Base-by-base conservation (phyloP, 371 early-diverging fungal species). In the Saksenaea vasiformis region DNA sequence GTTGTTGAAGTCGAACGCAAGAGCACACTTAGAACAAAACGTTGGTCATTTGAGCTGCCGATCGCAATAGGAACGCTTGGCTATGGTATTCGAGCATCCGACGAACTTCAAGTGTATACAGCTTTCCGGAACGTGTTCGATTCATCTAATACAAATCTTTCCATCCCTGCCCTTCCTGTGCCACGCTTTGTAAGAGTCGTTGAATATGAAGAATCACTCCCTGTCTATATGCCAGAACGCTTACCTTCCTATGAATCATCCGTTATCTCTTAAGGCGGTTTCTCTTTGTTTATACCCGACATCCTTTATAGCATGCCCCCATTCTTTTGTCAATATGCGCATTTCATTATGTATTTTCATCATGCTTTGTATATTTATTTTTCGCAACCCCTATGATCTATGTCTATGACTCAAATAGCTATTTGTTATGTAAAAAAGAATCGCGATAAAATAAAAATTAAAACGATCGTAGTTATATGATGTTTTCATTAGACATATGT, bases 11-110 rank as follows among this genome's bases (percentile, higher is more conserved):
- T 78, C 36, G 70, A 73, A 39, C 67, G 72, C 11, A 66, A 59
- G 44, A 68, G 70, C 1, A 24, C 63, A 0, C 24, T 75, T 3
- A 66, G 68, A 44, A 51, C 62, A 24, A 59, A 65, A 5, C 36
- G 14, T 8, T 55, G 61, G 14, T 44, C 47, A 13, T 64, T 71
- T n/a, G 70, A 69, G 1, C 17, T 73, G 0, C 74, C 76, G 8
- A 47, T 78, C 22, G 71, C 70, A 2, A 64, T 78, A 1, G 79
- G 79, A 7, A 78, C 79, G 0, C 53, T 78, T 41, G 79, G 79
- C 17, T 68, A 69, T 17, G 79, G 79, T 47, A 67, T 75, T 13
- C 64, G 71, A 8, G 71, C 74, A 8, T 67, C 77, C 15, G 59
- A 65, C 28, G 69, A 69, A 3, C 55, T 73, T 4, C 55, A 71